Evolutionary conservation across 768 basidiomycete species (phyloP), one percentile per base, ranked within the genome.

Genomic region (Tephrocybe sp.): DNA sequence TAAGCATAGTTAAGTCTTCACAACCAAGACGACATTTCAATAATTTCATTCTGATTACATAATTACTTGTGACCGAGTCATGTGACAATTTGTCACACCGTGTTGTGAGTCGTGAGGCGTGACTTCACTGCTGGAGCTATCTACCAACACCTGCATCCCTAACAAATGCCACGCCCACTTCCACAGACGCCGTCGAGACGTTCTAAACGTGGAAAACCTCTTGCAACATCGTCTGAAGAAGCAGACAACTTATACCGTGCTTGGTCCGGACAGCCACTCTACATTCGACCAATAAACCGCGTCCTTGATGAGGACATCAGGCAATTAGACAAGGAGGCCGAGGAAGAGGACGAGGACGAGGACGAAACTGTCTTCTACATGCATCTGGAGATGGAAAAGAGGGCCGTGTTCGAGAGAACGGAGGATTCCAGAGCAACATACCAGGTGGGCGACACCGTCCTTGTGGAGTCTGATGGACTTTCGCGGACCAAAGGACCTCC

Each of bases 391-490:
- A 69, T 72, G 63, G 68, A 64, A 56, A 54, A 51, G n/a, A 60
- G 60, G 38, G 65, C 61, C 26, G 50, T 62, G n/a, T 3, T 54
- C 62, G 17, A 50, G 36, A 25, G 33, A 59, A 62, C 52, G 66
- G n/a, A 47, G 8, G 44, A 48, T 18, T 6, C 28, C 41, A 51
- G 21, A 17, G 46, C 41, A 41, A 34, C 28, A 26, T 90, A 79
- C 59, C 64, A 58, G 1, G 66, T 88, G 5, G 90, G 89, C 1
- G 86, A 90, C 62, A 83, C 85, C 0, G 80, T 91, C 2, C 73
- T 84, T 30, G 73, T 91, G 17, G 70, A 79, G 51, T 78, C 76
- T 0, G 67, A 72, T 38, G 75, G 78, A 2, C 59, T 74, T 3
- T 71, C 67, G 17, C 71, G 64, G 42, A 64, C 67, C 24, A 75